Evolutionary conservation across 1,284 basidiomycete genomes (phyloP).

Genomic region (Papiliotrema nemorosa): DNA sequence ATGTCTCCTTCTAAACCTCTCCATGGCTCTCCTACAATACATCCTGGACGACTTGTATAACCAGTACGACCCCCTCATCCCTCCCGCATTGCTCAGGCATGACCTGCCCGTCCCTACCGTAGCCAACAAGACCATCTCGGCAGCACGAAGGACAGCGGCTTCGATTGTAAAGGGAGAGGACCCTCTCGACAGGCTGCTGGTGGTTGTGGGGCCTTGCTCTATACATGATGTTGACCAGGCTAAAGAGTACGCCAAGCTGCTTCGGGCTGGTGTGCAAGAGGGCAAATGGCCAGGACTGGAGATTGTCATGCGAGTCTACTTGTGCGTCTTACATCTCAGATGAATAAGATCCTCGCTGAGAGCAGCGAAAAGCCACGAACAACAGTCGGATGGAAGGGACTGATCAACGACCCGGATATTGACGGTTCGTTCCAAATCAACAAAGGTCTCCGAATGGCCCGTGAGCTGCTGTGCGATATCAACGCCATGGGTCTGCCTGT

Average conservation of each 20-base stretch:
- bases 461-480: conserved; percentile 81
- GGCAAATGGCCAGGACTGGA: conserved; percentile 68
- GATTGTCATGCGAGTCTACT: conserved; percentile 95
- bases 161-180: conserved; percentile 77
- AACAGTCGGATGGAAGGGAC: conserved; percentile 92
- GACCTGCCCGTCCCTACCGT: conserved; percentile 60
- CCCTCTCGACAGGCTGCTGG: conserved; percentile 66
- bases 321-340: conserved; percentile 48
- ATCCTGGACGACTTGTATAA: neutral
- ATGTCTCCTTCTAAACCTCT: neutral
- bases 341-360: too few relatives aligned
- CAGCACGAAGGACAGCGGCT: conserved; percentile 72
- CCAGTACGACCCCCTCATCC: conserved; percentile 90
- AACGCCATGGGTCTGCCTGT: conserved; percentile 79
- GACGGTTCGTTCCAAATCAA: conserved; percentile 68
- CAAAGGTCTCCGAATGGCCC: conserved; percentile 88
- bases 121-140: conserved; percentile 63
- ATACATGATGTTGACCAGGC: conserved; percentile 89
- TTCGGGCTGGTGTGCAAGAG: conserved; percentile 62
- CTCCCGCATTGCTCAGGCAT: conserved; percentile 81
- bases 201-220: conserved; percentile 93
- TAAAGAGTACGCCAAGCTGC: conserved; percentile 76
- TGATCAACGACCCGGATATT: conserved; percentile 69
- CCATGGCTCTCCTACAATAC: neutral
- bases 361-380: conserved; percentile 53